phyloP scores from a whole-genome alignment of 306 rosid genomes.

The Prinsepia uniflora region DNA sequence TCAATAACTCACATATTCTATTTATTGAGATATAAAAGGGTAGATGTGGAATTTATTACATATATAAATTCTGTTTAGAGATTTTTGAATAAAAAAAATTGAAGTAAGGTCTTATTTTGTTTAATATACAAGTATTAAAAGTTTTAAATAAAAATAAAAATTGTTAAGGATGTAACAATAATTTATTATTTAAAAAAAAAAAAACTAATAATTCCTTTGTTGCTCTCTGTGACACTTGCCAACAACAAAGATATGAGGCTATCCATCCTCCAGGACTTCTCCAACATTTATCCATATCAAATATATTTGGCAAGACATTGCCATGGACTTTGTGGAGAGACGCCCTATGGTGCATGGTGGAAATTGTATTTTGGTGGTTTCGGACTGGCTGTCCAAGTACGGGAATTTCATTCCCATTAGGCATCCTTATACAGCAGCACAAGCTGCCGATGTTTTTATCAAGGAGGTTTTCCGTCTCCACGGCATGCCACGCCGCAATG shows the following conservation, averaged over 20 bases:
- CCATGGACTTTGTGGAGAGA: background rate
- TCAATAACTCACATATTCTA: no score
- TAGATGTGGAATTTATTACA: no score
- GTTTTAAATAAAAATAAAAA: no score
- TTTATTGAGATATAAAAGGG: no score
- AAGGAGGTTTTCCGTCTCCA: background rate
- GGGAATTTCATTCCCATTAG: background rate
- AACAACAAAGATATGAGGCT: background rate
- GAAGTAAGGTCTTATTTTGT: no score
- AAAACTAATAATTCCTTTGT: background rate
- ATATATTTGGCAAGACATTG: background rate
- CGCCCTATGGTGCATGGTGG: background rate
- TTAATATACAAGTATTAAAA: no score
- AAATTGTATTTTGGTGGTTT: background rate
- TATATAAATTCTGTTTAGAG: no score
- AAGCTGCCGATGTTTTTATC: background rate
- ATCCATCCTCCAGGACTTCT: background rate
- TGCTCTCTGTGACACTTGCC: background rate
- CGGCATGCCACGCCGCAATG: background rate
- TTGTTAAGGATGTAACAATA: no score
- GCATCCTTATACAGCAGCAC: background rate
- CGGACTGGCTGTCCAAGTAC: background rate
- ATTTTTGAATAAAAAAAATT: no score
- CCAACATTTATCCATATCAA: background rate
- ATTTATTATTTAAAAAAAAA: no score